A percentile compares a stretch with the other conserved stretches of the same genome.
Evolutionary conservation across 257 asterid genomes (phyloP).

Genomic region (Ophiorrhiza pumila): DNA sequence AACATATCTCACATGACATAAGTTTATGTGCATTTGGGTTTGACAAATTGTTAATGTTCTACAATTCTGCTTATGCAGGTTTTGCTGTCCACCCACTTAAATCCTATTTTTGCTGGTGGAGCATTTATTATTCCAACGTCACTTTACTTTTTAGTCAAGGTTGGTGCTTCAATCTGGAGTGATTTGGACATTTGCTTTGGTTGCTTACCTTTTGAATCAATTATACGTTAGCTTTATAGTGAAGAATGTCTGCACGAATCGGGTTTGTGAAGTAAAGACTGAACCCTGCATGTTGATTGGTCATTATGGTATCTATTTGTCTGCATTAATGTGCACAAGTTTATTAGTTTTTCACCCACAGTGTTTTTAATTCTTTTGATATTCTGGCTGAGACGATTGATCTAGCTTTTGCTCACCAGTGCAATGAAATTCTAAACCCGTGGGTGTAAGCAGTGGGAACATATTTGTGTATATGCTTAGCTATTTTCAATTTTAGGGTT

Average conservation of each 20-base stretch:
- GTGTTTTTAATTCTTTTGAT: neutral
- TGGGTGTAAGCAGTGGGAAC: neutral
- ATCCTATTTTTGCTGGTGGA: conserved; percentile 70
- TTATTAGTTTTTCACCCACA: neutral
- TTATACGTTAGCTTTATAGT: neutral
- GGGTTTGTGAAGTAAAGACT: neutral
- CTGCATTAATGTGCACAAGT: neutral
- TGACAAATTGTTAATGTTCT: conserved; percentile 15
- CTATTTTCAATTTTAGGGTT: neutral
- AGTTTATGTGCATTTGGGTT: neutral
- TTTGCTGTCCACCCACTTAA: conserved; percentile 59
- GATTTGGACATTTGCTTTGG: neutral
- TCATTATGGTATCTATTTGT: neutral
- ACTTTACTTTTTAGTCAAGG: conserved; percentile 79
- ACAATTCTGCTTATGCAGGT: conserved; percentile 44
- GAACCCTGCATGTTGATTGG: neutral
- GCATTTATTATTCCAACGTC: conserved; percentile 84
- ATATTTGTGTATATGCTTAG: neutral
- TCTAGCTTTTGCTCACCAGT: neutral
- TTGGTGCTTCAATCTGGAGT: conserved; percentile 26
- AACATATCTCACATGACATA: neutral
- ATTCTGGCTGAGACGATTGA: neutral
- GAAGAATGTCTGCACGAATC: neutral
- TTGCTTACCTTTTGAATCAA: neutral
- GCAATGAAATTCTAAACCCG: neutral